Conservation (phyloP, 768 basidiomycete species). For the Collybiopsis confluens region DNA sequence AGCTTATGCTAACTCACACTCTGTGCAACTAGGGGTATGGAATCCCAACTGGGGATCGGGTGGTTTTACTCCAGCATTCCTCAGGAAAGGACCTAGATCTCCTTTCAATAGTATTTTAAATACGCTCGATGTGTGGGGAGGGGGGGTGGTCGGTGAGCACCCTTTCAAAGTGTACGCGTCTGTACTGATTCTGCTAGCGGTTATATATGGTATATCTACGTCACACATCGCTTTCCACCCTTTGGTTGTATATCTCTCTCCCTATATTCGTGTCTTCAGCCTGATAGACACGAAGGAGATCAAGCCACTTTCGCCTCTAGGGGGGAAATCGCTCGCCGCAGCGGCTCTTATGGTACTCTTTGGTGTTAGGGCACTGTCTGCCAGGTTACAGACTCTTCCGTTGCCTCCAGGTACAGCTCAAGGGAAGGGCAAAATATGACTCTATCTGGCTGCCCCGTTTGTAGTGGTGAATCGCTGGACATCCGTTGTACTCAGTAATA, state of each 20-base stretch:
- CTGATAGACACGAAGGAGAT: neutral
- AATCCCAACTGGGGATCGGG: constrained; percentile 37
- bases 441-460: too few relatives aligned
- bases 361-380: neutral
- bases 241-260: neutral
- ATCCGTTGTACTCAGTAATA: too few relatives aligned
- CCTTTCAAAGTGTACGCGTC: constrained; percentile 1
- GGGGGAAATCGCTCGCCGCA: constrained; percentile 2
- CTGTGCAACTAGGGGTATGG: constrained; percentile 34
- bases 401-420: too few relatives aligned
- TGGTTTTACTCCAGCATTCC: constrained; percentile 37
- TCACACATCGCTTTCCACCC: neutral
- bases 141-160: constrained; percentile 36
- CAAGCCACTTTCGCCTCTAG: neutral
- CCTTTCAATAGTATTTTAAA: constrained; percentile 31
- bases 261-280: neutral
- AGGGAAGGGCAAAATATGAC: too few relatives aligned
- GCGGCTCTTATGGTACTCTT: constrained; percentile 1
- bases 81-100: constrained; percentile 31
- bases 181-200: neutral
- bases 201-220: neutral
- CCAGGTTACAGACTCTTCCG: neutral
- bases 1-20: too few relatives aligned
- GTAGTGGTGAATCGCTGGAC: too few relatives aligned
- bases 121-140: constrained; percentile 50